These are phyloP conservation scores for Parasarocladium wereldwijsianum DNA, from an alignment of 2,329 filamentous ascomycete species.

Conservation along the genomic window DNA sequence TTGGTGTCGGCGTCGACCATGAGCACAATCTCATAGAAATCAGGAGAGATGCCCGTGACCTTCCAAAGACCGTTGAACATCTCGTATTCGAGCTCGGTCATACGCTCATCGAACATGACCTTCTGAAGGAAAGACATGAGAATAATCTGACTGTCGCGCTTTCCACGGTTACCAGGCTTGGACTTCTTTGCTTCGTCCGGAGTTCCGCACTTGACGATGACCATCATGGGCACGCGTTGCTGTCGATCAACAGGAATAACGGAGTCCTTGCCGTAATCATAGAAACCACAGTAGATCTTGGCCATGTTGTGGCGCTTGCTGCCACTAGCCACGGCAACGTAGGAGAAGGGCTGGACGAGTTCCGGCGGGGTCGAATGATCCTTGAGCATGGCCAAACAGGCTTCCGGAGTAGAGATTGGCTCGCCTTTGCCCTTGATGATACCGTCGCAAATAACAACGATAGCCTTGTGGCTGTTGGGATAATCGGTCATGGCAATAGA, in stretches of 20 bases:
- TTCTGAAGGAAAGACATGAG: slow-evolving; percentile 99
- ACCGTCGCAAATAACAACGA: slow-evolving; percentile 92
- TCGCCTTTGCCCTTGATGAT: slow-evolving; percentile 96
- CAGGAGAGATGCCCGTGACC: slow-evolving; percentile 92
- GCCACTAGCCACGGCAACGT: slow-evolving; percentile 89
- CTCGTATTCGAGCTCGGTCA: slow-evolving; percentile 98
- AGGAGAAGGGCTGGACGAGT: slow-evolving; percentile 81
- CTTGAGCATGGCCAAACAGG: slow-evolving; percentile 85
- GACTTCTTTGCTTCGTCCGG: slow-evolving; percentile 66
- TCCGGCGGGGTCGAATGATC: slow-evolving; percentile 68
- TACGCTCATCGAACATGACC: slow-evolving; percentile 99
- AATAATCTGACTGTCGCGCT: slow-evolving; percentile 97
- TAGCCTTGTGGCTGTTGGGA: slow-evolving; percentile 96
- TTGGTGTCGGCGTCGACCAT: slow-evolving; percentile 99
- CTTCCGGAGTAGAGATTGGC: slow-evolving; percentile 72
- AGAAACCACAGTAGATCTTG: slow-evolving; percentile 95
- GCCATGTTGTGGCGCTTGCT: slow-evolving; percentile 99
- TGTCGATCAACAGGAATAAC: slow-evolving; percentile 73
- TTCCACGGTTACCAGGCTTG: slow-evolving; percentile 94
- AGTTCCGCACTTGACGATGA: slow-evolving; percentile 90
- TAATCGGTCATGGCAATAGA: slow-evolving; percentile 97
- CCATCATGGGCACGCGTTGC: slow-evolving; percentile 95
- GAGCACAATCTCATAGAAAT: slow-evolving; percentile 94
- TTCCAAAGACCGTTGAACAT: slow-evolving; percentile 99
- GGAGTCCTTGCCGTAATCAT: slow-evolving; percentile 80